These are phyloP conservation scores for Microcyclospora pomicola DNA, from an alignment of 2,329 filamentous ascomycete genomes.

Conservation along the genomic window DNA sequence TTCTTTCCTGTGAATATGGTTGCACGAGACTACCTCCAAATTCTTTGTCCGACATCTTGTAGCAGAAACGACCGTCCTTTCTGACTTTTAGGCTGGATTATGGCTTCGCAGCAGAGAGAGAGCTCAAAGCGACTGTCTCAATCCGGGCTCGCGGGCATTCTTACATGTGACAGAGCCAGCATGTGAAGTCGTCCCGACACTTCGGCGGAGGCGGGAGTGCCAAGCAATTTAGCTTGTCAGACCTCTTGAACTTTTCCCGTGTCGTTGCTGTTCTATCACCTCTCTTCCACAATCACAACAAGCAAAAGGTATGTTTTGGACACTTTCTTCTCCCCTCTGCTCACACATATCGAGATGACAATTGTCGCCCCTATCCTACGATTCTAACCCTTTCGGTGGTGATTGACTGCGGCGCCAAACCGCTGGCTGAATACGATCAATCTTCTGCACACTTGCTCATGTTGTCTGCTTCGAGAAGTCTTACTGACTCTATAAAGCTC, in stretches of 20 bases:
- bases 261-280: neutral
- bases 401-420: slow-evolving; percentile 49
- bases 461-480: neutral
- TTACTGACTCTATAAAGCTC: neutral
- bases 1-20: neutral
- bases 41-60: slow-evolving; percentile 39
- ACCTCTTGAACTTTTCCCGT: neutral
- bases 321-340: slow-evolving; percentile 7
- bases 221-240: neutral
- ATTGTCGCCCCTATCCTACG: slow-evolving; percentile 51
- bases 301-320: slow-evolving; percentile 9
- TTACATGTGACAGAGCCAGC: neutral
- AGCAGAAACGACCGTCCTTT: neutral
- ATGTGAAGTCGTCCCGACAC: neutral
- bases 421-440: slow-evolving; percentile 35
- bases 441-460: neutral
- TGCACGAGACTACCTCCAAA: slow-evolving; percentile 29
- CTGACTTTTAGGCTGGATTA: neutral
- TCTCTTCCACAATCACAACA: slow-evolving; percentile 3
- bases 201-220: slow-evolving; percentile 1
- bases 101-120: neutral
- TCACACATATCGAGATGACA: slow-evolving; percentile 37
- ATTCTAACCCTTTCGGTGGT: slow-evolving; percentile 30
- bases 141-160: too few relatives aligned
- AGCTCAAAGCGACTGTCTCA: neutral